Percentiles rank a stretch among this genome's conserved stretches.
Evolutionary conservation across 176 grass and related monocot species (phyloP).

Genomic region (Zea mays): DNA sequence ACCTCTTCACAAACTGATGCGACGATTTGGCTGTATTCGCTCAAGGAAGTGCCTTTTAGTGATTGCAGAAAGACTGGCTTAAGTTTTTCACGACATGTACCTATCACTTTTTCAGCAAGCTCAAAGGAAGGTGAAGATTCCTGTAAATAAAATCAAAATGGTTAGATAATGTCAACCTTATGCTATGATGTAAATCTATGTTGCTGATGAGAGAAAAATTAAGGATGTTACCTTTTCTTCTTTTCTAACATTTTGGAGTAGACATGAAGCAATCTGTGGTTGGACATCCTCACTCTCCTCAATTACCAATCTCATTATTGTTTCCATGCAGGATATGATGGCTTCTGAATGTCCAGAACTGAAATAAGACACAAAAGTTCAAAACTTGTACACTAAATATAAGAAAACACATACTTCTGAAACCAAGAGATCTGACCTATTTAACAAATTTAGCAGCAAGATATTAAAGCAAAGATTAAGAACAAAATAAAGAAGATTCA

Average conservation of each 20-base stretch:
- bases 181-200: constrained; percentile 9
- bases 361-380: constrained; percentile 4
- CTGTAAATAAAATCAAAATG: constrained; percentile 47
- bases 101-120: constrained; percentile 82
- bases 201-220: constrained; percentile 8
- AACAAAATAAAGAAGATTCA: background rate
- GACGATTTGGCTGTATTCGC: constrained; percentile 58
- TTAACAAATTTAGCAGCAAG: background rate
- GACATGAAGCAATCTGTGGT: constrained; percentile 50
- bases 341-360: constrained; percentile 63
- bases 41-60: constrained; percentile 50
- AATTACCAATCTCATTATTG: constrained; percentile 85
- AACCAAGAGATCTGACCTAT: background rate
- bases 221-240: constrained; percentile 49
- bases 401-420: constrained; percentile 16
- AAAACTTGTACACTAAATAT: constrained; percentile 1
- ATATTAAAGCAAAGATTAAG: constrained; percentile 6
- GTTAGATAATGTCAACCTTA: constrained; percentile 1
- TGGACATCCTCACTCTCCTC: constrained; percentile 89
- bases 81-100: constrained; percentile 61
- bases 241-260: constrained; percentile 69
- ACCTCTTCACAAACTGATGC: constrained; percentile 56
- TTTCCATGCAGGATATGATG: constrained; percentile 73
- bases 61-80: constrained; percentile 62
- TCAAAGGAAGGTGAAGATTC: constrained; percentile 58